Evolutionary conservation across 805 yeast genomes (phyloP), one percentile per base, ranked within the genome.

Genomic region (Candida ascalaphidarum): DNA sequence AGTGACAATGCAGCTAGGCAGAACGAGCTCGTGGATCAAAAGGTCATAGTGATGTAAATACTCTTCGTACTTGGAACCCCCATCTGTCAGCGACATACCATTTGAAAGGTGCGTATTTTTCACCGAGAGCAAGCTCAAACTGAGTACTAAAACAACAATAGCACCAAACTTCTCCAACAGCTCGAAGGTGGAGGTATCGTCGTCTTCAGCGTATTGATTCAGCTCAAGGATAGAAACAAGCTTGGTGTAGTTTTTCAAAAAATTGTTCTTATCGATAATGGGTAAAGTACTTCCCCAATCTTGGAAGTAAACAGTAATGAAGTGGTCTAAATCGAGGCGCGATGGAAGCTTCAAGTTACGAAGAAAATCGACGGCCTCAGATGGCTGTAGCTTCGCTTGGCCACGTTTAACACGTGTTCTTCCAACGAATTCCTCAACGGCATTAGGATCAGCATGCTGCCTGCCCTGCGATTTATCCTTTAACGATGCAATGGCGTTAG

Each of bases 251-350:
- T 74, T 72, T 14, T 60, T 57, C 46, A 79, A 60, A 43, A 86
- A 86, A n/a, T 74, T 66, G 23, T 71, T 71, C 37, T 74, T 74
- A 48, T 82, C 83, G 29, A 86, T 45, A 11, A 83, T 62, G 0
- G 95, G 94, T 14, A 78, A 60, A 4, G 74, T 53, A 15, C 70
- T 64, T 17, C 81, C 78, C 94, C 95, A 86, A 33, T 80, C 78
- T 36, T 74, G 76, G 53, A 84, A 85, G 46, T 71, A 86, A 3
- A 74, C 48, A 0, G 80, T 67, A 12, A 81, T 67, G 17, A 82
- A 63, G 15, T 75, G 74, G 50, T 86, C 95, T 32, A 83, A 50
- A 33, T 74, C 73, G 14, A 73, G 48, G 31, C 78, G 65, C 14
- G 77, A 59, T 1, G 68, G 67, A 3, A 62, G 37, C 9, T 41